A percentile compares a stretch with the other conserved stretches of the same genome.
Evolutionary conservation across 768 basidiomycete species (phyloP).

Genomic region (Auricularia auricula-judae): DNA sequence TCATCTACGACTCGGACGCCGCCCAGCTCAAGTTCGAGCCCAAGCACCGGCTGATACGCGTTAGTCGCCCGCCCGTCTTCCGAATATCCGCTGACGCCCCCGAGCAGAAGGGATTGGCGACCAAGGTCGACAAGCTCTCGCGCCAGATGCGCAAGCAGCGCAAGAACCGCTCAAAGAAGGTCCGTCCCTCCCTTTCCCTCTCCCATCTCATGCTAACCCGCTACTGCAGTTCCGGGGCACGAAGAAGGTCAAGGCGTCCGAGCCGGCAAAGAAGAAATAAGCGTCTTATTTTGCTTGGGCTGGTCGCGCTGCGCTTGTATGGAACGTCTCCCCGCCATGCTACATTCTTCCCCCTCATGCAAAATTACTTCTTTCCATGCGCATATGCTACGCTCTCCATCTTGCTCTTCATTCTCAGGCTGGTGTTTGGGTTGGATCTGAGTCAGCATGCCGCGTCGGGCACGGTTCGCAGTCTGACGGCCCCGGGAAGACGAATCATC

Average conservation of each 20-base stretch:
- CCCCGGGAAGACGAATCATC: too few species aligned
- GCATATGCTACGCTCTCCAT: too few species aligned
- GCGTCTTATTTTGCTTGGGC: constrained; percentile 2
- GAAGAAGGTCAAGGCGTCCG: constrained; percentile 88
- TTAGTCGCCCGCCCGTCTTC: constrained; percentile 31
- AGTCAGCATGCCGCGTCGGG: too few species aligned
- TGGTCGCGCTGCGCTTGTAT: neutral
- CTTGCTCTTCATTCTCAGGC: too few species aligned
- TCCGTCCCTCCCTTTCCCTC: constrained; percentile 20
- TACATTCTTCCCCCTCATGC: too few species aligned
- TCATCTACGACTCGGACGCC: constrained; percentile 95
- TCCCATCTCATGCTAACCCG: constrained; percentile 10
- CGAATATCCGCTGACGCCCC: neutral
- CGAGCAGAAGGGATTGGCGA: constrained; percentile 48
- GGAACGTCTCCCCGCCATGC: too few species aligned
- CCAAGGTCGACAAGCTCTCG: constrained; percentile 83
- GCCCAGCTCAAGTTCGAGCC: constrained; percentile 97
- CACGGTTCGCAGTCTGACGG: too few species aligned
- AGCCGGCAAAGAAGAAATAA: constrained; percentile 90
- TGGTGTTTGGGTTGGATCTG: too few species aligned
- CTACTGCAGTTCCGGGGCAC: constrained; percentile 74
- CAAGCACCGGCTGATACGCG: constrained; percentile 86
- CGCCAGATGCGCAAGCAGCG: constrained; percentile 99
- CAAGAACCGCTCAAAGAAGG: constrained; percentile 99
- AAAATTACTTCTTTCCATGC: too few species aligned